Conservation (phyloP, 805 yeast genomes). For the Kodamaea kaohsiungensis region DNA sequence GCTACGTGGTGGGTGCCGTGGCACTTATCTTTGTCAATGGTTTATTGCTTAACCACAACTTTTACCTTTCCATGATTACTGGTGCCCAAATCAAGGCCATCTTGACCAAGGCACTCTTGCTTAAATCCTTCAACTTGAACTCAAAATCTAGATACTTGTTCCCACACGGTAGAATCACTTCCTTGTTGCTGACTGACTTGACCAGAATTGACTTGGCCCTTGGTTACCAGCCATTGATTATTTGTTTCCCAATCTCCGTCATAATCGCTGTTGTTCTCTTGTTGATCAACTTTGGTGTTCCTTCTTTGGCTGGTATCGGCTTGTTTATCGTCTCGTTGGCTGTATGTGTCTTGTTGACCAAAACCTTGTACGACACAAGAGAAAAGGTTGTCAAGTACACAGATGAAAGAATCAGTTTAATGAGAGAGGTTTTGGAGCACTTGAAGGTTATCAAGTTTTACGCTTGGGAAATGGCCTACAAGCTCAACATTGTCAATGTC, state of each 20-base stretch:
- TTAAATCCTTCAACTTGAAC: slow-evolving; percentile 40
- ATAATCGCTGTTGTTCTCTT: slow-evolving; percentile 39
- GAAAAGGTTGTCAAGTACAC: slow-evolving; percentile 38
- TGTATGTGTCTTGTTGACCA: slow-evolving; percentile 36
- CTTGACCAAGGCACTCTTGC: slow-evolving; percentile 38
- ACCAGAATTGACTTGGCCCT: slow-evolving; percentile 45
- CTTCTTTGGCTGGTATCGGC: slow-evolving; percentile 44
- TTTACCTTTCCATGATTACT: slow-evolving; percentile 43
- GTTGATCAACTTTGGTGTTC: slow-evolving; percentile 37
- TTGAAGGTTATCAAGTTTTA: slow-evolving; percentile 46
- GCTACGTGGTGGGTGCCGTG: slow-evolving; percentile 72
- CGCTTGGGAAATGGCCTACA: slow-evolving; percentile 49
- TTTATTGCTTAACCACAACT: slow-evolving; percentile 41
- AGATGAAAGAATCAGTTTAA: slow-evolving; percentile 42
- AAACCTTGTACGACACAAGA: slow-evolving; percentile 35
- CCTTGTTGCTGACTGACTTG: slow-evolving; percentile 45
- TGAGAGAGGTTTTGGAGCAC: slow-evolving; percentile 44
- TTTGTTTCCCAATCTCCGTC: slow-evolving; percentile 45
- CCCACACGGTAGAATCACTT: slow-evolving; percentile 41
- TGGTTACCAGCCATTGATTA: slow-evolving; percentile 43
- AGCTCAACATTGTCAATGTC: slow-evolving; percentile 33
- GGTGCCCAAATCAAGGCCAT: slow-evolving; percentile 44
- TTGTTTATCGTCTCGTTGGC: slow-evolving; percentile 36
- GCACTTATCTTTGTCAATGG: slow-evolving; percentile 49
- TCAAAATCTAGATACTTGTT: slow-evolving; percentile 34